A percentile compares a stretch with the other conserved stretches of the same genome.
Conservation (phyloP, 768 basidiomycete species). For the Porphyrellus cyaneotinctus region DNA sequence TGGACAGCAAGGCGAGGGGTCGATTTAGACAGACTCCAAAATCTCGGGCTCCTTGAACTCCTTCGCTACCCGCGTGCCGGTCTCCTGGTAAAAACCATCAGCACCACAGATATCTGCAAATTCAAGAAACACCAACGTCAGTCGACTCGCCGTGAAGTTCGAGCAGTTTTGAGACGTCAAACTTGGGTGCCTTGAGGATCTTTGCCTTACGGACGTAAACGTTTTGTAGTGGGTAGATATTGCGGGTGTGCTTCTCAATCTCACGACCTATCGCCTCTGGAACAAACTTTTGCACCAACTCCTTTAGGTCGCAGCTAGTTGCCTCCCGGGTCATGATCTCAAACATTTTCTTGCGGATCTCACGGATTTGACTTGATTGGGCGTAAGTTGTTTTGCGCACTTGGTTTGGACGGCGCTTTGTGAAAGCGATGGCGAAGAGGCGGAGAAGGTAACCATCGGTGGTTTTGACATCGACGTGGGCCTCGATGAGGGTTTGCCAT, state of each 20-base stretch:
- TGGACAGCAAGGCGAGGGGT: slow-evolving; percentile 28
- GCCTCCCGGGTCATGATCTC: slow-evolving; percentile 98
- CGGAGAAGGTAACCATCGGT: slow-evolving; percentile 99
- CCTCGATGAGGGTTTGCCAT: slow-evolving; percentile 99
- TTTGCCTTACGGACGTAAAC: slow-evolving; percentile 99
- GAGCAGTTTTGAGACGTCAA: slow-evolving; percentile 91
- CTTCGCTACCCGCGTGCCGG: slow-evolving; percentile 88
- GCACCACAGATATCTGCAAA: neutral
- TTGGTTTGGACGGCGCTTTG: slow-evolving; percentile 92
- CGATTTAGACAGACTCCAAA: slow-evolving; percentile 80
- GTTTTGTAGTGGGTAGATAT: slow-evolving; percentile 98
- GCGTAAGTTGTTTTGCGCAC: slow-evolving; percentile 99
- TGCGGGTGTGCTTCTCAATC: slow-evolving; percentile 96
- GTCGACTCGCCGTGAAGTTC: slow-evolving; percentile 95
- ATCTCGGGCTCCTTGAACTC: slow-evolving; percentile 99
- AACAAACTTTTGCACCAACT: slow-evolving; percentile 97
- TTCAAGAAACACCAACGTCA: slow-evolving; percentile 55
- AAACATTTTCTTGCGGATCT: slow-evolving; percentile 99
- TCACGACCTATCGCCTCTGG: slow-evolving; percentile 98
- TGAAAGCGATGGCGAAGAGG: slow-evolving; percentile 98
- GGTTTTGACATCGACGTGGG: slow-evolving; percentile 97
- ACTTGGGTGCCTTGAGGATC: slow-evolving; percentile 97
- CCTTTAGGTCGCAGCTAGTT: slow-evolving; percentile 93
- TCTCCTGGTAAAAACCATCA: slow-evolving; percentile 56
- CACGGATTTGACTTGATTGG: slow-evolving; percentile 88